Percentiles rank a stretch among this genome's conserved stretches.
These are phyloP conservation scores for Tritrichomonas musculus DNA, from an alignment of 208 protist species.

Conservation along the genomic window DNA sequence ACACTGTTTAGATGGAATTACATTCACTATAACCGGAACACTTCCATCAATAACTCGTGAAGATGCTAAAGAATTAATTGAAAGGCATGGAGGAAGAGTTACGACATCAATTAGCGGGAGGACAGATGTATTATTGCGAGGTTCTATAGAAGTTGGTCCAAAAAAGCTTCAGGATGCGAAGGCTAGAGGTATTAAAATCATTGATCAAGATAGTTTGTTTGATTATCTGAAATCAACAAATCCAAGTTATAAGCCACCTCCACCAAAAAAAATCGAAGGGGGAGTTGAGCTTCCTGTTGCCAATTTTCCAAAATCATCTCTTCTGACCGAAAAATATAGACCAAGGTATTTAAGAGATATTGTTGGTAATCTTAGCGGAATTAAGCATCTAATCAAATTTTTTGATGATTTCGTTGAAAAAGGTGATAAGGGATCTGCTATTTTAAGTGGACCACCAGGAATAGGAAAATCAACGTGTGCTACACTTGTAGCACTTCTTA, in stretches of 20 bases:
- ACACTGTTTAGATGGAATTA: not conserved
- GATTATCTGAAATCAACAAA: not conserved
- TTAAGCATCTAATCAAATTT: not conserved
- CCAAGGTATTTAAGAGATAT: not conserved
- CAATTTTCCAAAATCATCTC: not conserved
- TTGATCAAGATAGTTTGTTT: conserved; percentile 7
- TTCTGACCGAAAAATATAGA: conserved; percentile 8
- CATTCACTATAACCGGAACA: not conserved
- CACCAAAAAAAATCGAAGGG: not conserved
- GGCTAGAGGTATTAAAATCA: not conserved
- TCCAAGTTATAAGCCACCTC: not conserved
- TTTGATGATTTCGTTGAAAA: not conserved
- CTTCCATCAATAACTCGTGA: not conserved
- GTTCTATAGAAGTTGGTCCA: not conserved
- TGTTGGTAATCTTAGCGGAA: not conserved
- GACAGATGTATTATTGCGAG: not conserved
- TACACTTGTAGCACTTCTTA: conserved; percentile 68
- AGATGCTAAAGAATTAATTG: not conserved
- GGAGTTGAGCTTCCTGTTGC: not conserved
- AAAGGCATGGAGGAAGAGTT: not conserved
- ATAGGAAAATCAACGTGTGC: conserved; percentile 96
- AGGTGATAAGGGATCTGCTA: not conserved
- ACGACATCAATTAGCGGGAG: not conserved
- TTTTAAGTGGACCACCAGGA: conserved; percentile 83
- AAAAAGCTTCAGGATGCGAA: not conserved